Evolutionary conservation across 208 protist species (phyloP).

Genomic region (Perkinsela sp.): DNA sequence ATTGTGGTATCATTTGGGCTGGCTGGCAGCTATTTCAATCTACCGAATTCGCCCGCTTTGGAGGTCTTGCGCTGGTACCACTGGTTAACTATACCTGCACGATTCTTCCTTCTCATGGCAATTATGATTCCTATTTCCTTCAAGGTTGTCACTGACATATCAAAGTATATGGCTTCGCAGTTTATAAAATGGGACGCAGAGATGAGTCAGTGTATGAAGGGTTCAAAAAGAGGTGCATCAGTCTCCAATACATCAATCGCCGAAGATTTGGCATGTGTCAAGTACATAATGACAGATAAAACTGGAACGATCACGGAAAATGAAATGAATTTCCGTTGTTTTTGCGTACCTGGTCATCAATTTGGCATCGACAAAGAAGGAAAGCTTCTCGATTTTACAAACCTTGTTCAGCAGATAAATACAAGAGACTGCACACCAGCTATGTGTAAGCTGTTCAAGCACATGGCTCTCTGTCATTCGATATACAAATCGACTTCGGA

Average conservation of each 20-base stretch:
- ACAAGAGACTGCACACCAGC: background rate
- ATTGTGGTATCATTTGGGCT: constrained; percentile 38
- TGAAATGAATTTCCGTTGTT: constrained; percentile 43
- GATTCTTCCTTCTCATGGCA: constrained; percentile 77
- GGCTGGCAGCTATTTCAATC: constrained; percentile 27
- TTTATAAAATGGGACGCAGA: constrained; percentile 60
- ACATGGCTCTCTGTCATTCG: constrained; percentile 43
- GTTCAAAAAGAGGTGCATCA: constrained; percentile 6
- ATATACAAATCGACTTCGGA: constrained; percentile 26
- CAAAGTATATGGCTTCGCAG: constrained; percentile 67
- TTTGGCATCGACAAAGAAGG: constrained; percentile 36
- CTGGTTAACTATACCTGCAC: constrained; percentile 50
- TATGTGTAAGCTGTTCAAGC: background rate
- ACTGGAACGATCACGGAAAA: constrained; percentile 81
- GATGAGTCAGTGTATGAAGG: constrained; percentile 33
- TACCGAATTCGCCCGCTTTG: constrained; percentile 6
- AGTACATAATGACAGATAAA: constrained; percentile 76
- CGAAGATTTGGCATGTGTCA: constrained; percentile 73
- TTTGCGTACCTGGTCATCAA: background rate
- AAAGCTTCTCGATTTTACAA: constrained; percentile 4
- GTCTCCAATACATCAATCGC: constrained; percentile 60
- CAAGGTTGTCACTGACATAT: constrained; percentile 76
- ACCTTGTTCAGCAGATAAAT: background rate
- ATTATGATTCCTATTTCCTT: constrained; percentile 85
- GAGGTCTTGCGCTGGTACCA: constrained; percentile 40